A percentile compares a stretch with the other conserved stretches of the same genome.
Conservation (phyloP, 768 basidiomycete species). For the Daedalea quercina region DNA sequence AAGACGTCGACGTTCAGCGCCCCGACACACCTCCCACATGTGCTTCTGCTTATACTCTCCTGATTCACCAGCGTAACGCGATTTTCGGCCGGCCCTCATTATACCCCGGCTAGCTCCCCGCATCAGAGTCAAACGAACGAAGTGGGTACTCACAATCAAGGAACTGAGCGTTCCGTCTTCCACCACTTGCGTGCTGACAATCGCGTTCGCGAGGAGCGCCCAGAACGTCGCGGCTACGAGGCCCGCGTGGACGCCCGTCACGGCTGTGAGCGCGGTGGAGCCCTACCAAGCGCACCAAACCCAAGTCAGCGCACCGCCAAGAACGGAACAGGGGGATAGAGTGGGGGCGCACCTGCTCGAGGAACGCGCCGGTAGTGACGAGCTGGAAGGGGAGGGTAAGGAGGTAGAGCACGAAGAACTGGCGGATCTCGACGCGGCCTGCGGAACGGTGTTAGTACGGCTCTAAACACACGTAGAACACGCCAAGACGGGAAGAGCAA, state of each 20-base stretch:
- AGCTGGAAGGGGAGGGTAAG: slow-evolving; percentile 75
- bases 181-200: slow-evolving; percentile 84
- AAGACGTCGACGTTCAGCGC: too few relatives aligned
- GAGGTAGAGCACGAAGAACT: slow-evolving; percentile 61
- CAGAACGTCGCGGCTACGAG: slow-evolving; percentile 75
- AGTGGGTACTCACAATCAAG: slow-evolving; percentile 55
- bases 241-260: slow-evolving; percentile 79
- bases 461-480: neutral
- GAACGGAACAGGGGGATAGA: neutral
- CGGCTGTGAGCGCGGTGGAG: slow-evolving; percentile 53
- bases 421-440: slow-evolving; percentile 67
- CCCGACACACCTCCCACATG: too few relatives aligned
- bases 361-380: slow-evolving; percentile 70
- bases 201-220: slow-evolving; percentile 66
- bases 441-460: neutral
- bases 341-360: slow-evolving; percentile 41
- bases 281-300: slow-evolving; percentile 42
- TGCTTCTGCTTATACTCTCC: too few relatives aligned
- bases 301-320: too few relatives aligned
- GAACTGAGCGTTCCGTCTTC: slow-evolving; percentile 83
- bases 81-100: too few relatives aligned
- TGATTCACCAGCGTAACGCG: too few relatives aligned
- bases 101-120: too few relatives aligned
- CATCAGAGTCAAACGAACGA: too few relatives aligned
- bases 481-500: neutral